Percentiles rank a stretch among this genome's conserved stretches.
Conservation (phyloP, 306 rosid species). For the Dalbergia cultrata region DNA sequence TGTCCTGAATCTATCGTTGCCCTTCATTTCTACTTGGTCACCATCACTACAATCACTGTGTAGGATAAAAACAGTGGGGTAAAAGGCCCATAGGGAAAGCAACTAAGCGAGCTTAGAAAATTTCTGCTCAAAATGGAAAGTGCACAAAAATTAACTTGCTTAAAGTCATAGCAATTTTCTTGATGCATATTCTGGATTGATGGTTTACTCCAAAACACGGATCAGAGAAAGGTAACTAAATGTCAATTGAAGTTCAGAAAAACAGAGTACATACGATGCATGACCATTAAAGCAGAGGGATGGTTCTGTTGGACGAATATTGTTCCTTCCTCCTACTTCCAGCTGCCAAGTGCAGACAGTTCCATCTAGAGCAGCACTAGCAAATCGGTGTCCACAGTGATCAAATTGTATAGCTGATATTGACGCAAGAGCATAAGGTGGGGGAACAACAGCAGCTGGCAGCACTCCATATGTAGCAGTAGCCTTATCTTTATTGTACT, state of each 20-base stretch:
- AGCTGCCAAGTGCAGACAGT: slow-evolving; percentile 96
- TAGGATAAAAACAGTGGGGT: too few species aligned
- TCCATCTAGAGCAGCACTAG: slow-evolving; percentile 93
- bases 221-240: slow-evolving; percentile 9
- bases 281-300: slow-evolving; percentile 81
- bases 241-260: slow-evolving; percentile 11
- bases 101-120: too few species aligned
- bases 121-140: too few species aligned
- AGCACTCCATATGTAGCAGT: slow-evolving; percentile 93
- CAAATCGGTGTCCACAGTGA: slow-evolving; percentile 91
- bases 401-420: slow-evolving; percentile 91
- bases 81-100: too few species aligned
- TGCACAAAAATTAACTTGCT: too few species aligned
- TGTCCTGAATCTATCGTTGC: too few species aligned
- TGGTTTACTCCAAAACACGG: slow-evolving; percentile 12
- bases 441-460: slow-evolving; percentile 94
- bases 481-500: slow-evolving; percentile 88
- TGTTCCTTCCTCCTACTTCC: slow-evolving; percentile 99
- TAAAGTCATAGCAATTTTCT: background rate
- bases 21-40: too few species aligned
- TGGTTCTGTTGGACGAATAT: slow-evolving; percentile 81
- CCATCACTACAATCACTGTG: too few species aligned
- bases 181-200: slow-evolving; percentile 33
- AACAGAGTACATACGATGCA: slow-evolving; percentile 54
- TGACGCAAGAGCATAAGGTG: slow-evolving; percentile 92